Percentiles rank a stretch among this genome's conserved stretches.
Conservation (phyloP, 1,139 yeast species). For the Yamadazyma mexicana region DNA sequence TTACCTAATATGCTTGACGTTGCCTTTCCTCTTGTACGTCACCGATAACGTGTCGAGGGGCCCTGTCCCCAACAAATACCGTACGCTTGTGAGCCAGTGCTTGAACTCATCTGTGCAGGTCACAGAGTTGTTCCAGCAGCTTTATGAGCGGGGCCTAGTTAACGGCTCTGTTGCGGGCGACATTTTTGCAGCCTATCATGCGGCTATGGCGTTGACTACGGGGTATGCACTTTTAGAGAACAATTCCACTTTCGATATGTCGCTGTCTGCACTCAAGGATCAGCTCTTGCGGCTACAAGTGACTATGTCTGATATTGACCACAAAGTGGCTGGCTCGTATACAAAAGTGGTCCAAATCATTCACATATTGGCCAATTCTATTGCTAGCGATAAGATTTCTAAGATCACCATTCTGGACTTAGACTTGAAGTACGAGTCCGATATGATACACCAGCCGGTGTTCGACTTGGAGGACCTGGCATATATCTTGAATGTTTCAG, state of each 20-base stretch:
- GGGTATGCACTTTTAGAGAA: constrained; percentile 1
- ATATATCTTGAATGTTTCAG: not conserved
- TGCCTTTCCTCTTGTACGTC: constrained; percentile 1
- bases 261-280: not conserved
- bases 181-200: constrained; percentile 3
- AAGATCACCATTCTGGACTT: not conserved
- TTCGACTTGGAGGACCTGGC: constrained; percentile 1
- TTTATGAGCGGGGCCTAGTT: not conserved
- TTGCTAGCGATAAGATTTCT: not conserved
- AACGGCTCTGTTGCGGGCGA: not conserved
- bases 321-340: not conserved
- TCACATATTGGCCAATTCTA: not conserved
- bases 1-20: constrained; percentile 2
- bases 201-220: constrained; percentile 3
- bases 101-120: constrained; percentile 1
- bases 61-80: not conserved
- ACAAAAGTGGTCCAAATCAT: not conserved
- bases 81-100: not conserved
- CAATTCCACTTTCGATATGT: not conserved
- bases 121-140: not conserved
- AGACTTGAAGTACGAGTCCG: not conserved
- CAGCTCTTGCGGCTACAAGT: not conserved
- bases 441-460: not conserved
- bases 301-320: not conserved
- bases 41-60: not conserved